Evolutionary conservation across 2,329 filamentous ascomycete genomes (phyloP).

Genomic region (Cladophialophora bantiana): DNA sequence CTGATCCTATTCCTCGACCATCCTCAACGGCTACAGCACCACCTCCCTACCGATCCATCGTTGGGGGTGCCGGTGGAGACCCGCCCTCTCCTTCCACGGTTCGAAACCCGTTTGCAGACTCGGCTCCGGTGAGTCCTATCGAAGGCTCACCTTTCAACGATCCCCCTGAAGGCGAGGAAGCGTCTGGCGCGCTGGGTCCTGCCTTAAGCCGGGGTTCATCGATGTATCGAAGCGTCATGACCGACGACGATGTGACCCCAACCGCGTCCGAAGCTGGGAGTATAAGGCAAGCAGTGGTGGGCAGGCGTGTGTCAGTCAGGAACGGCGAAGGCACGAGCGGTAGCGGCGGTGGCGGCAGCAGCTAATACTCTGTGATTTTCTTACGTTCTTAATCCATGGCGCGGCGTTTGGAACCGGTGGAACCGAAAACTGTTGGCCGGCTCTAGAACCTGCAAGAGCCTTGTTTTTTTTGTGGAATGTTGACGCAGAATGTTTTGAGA

Average conservation of each 20-base stretch:
- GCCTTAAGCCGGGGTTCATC: conserved; percentile 36
- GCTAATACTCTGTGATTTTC: conserved; percentile 16
- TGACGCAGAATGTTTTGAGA: conserved; percentile 27
- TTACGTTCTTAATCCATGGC: conserved; percentile 26
- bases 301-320: conserved; percentile 37
- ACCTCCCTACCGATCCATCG: conserved; percentile 36
- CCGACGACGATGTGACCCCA: conserved; percentile 25
- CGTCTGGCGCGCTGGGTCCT: conserved; percentile 15
- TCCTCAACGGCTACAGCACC: conserved; percentile 38
- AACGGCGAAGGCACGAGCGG: conserved; percentile 11
- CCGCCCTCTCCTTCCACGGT: conserved; percentile 21
- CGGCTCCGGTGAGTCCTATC: conserved; percentile 36
- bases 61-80: conserved; percentile 9
- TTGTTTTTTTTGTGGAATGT: conserved; percentile 11
- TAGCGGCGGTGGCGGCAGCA: conserved; percentile 17
- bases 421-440: conserved; percentile 11
- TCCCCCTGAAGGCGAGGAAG: conserved; percentile 27
- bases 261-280: conserved; percentile 36
- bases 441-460: conserved; percentile 14
- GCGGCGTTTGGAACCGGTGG: conserved; percentile 18
- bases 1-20: conserved; percentile 36
- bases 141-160: conserved; percentile 40
- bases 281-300: conserved; percentile 37
- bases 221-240: conserved; percentile 32
- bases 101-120: conserved; percentile 39